A percentile compares a stretch with the other conserved stretches of the same genome.
Conservation (phyloP, 345 rosid species). For the Raphanus raphanistrum region DNA sequence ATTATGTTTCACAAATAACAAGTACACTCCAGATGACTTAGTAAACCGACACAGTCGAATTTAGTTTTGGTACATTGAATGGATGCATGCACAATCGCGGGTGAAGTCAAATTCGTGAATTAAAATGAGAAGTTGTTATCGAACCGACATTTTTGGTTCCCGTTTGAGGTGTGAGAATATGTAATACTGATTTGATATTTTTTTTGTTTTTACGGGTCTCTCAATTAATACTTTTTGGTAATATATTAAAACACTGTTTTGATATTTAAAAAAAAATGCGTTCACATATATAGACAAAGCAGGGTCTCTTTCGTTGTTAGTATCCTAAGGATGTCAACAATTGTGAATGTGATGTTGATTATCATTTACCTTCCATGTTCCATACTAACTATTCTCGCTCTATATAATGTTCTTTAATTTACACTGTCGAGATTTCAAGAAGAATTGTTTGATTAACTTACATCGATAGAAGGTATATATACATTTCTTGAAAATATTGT, state of each 20-base stretch:
- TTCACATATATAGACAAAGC: constrained; percentile 26
- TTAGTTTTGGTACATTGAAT: constrained; percentile 33
- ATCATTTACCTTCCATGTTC: constrained; percentile 9
- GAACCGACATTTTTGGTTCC: constrained; percentile 40
- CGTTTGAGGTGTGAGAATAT: constrained; percentile 33
- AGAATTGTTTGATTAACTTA: background rate
- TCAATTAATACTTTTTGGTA: constrained; percentile 13
- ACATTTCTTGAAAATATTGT: background rate
- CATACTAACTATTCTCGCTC: background rate
- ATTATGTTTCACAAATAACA: background rate
- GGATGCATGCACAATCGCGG: constrained; percentile 4
- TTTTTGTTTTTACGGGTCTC: constrained; percentile 23
- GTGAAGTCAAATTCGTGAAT: constrained; percentile 30
- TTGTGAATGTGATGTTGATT: constrained; percentile 39
- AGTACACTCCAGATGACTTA: constrained; percentile 24
- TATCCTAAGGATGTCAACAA: constrained; percentile 39
- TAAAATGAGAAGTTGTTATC: constrained; percentile 29
- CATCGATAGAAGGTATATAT: background rate
- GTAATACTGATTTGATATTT: constrained; percentile 30
- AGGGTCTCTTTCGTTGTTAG: constrained; percentile 35
- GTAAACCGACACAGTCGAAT: constrained; percentile 21
- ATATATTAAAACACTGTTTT: background rate
- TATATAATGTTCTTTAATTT: background rate
- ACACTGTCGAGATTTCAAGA: background rate
- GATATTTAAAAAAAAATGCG: background rate